Percentiles rank a stretch among this genome's conserved stretches.
These are phyloP conservation scores for Pyrenophora teres DNA, from an alignment of 2,329 filamentous ascomycete species.

Conservation along the genomic window DNA sequence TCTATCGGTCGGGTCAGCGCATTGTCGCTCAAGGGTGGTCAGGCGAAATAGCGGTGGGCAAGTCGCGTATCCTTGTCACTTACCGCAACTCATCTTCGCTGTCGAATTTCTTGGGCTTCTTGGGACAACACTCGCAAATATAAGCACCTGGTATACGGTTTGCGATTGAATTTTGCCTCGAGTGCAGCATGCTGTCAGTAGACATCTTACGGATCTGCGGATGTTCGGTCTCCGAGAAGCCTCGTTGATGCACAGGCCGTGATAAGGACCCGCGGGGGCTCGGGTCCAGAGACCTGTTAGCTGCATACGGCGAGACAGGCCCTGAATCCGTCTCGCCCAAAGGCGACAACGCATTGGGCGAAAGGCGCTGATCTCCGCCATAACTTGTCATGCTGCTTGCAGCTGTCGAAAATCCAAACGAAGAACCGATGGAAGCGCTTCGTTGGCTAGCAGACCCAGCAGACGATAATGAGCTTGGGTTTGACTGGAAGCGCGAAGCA, in stretches of 20 bases:
- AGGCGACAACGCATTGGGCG: conserved; percentile 64
- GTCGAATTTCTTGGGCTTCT: conserved; percentile 96
- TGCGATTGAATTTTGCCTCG: conserved; percentile 55
- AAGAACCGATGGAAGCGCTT: conserved; percentile 67
- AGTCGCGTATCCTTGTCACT: conserved; percentile 44
- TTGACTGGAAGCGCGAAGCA: conserved; percentile 59
- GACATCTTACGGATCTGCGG: conserved; percentile 55
- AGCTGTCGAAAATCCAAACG: conserved; percentile 60
- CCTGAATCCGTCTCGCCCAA: conserved; percentile 59
- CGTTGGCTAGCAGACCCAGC: conserved; percentile 63
- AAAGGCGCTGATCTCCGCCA: conserved; percentile 64
- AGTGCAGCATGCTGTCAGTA: conserved; percentile 49
- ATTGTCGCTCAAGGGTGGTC: conserved; percentile 15
- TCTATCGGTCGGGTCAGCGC: conserved; percentile 55
- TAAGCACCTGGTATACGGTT: conserved; percentile 62
- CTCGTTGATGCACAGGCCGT: conserved; percentile 49
- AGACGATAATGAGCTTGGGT: conserved; percentile 67
- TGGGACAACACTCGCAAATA: conserved; percentile 94
- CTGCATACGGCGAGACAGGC: conserved; percentile 60
- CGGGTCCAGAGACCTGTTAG: conserved; percentile 52
- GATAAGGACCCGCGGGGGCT: conserved; percentile 50
- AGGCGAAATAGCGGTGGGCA: conserved; percentile 33
- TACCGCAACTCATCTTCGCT: conserved; percentile 82
- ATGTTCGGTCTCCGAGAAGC: conserved; percentile 49
- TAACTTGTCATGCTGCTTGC: conserved; percentile 70